These are phyloP conservation scores for Penicillium brevicompactum DNA, from an alignment of 2,329 filamentous ascomycete genomes.

Conservation along the genomic window DNA sequence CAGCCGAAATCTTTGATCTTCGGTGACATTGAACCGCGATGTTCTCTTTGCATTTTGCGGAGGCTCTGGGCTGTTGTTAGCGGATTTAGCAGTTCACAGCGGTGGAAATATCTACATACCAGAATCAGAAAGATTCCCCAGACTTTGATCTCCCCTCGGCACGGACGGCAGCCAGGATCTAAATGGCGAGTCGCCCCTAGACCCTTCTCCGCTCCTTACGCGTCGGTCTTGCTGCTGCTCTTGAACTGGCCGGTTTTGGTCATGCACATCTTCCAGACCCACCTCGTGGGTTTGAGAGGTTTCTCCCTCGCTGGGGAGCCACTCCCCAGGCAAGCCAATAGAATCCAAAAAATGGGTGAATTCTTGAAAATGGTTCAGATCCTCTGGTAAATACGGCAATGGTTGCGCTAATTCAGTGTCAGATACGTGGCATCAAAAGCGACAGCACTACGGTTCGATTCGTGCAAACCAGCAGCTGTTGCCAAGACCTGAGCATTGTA, in stretches of 20 bases:
- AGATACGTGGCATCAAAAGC: background rate
- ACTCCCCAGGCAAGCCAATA: conserved; percentile 37
- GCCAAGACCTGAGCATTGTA: background rate
- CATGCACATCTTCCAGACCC: conserved; percentile 25
- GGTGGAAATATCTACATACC: conserved; percentile 17
- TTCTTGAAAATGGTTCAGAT: conserved; percentile 39
- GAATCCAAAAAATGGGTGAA: conserved; percentile 41
- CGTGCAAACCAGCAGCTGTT: background rate
- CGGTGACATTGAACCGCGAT: conserved; percentile 30
- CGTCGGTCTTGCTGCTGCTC: conserved; percentile 25
- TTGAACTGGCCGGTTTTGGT: conserved; percentile 16
- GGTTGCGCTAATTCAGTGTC: conserved; percentile 25
- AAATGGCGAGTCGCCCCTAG: conserved; percentile 36
- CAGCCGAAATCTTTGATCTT: conserved; percentile 33
- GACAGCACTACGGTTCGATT: background rate
- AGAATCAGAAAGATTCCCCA: conserved; percentile 35
- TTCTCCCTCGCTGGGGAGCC: conserved; percentile 32
- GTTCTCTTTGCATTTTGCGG: conserved; percentile 25
- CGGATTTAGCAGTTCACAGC: background rate
- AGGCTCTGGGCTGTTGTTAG: conserved; percentile 22
- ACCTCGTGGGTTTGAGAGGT: conserved; percentile 28
- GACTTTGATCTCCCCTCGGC: conserved; percentile 34
- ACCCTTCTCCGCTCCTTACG: conserved; percentile 22
- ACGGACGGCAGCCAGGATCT: conserved; percentile 38
- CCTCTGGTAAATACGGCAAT: conserved; percentile 34